Evolutionary conservation across 495 filamentous ascomycete genomes (phyloP).

Genomic region (Penicillium herquei): DNA sequence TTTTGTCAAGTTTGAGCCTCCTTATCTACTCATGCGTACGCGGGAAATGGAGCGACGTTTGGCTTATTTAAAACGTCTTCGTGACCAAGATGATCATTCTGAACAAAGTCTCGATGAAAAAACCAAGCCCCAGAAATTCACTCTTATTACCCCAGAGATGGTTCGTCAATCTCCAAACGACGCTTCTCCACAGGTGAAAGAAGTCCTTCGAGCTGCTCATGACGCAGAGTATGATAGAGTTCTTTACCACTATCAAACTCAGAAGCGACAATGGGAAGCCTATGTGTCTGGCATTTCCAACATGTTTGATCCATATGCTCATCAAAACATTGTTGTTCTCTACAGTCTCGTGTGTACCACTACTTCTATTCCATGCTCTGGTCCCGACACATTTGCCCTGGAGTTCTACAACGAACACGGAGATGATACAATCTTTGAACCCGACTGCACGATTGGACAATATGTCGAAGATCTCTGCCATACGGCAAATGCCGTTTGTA

Average conservation of each 20-base stretch:
- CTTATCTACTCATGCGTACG: conserved; percentile 87
- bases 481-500: conserved; percentile 70
- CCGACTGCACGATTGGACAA: conserved; percentile 90
- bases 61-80: conserved; percentile 73
- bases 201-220: conserved; percentile 90
- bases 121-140: conserved; percentile 65
- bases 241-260: conserved; percentile 87
- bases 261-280: conserved; percentile 92
- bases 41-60: conserved; percentile 85
- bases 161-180: conserved; percentile 75
- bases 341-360: conserved; percentile 89
- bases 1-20: conserved; percentile 91
- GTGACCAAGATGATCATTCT: conserved; percentile 67
- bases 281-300: conserved; percentile 80
- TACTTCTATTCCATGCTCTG: conserved; percentile 87
- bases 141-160: conserved; percentile 92
- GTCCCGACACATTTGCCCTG: conserved; percentile 80
- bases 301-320: conserved; percentile 88
- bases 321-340: conserved; percentile 94
- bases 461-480: conserved; percentile 92
- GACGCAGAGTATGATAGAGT: conserved; percentile 96
- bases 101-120: conserved; percentile 58
- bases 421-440: conserved; percentile 61
- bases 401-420: conserved; percentile 92
- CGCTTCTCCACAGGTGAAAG: conserved; percentile 80